Base-by-base conservation (phyloP, 164 flowering plant species). In the Malania oleifera region DNA sequence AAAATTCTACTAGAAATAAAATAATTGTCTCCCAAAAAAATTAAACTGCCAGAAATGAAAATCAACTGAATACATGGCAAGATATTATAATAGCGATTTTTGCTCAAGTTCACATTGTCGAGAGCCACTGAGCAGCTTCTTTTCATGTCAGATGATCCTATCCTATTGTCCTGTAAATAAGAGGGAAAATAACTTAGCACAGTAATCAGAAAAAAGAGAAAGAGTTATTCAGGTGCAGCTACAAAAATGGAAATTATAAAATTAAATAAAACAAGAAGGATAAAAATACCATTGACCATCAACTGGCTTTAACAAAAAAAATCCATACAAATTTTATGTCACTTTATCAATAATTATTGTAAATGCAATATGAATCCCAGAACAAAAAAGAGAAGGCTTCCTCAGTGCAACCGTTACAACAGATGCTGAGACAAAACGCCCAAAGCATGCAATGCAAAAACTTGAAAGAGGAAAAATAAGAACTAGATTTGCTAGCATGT, bases 1-100 rank as follows among this genome's bases (percentile, higher is more conserved):
- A n/a, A 15, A 57, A 7, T 34, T 19, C 9, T 27, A 4, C 7
- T 13, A 22, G 11, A 48, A 49, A 28, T 29, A 14, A n/a, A 15
- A 27, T 23, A 19, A 35, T 17, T 17, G 20, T 14, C 25, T 40
- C 47, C 31, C 29, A 37, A 51, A 53, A 25, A 55, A 38, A 31
- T 46, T 37, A 15, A 39, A 44, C 19, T 18, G 17, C 20, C 17
- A 25, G 12, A 37, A 54, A 47, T 15, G 8, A 39, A 10, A 18
- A 27, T 15, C 5, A 26, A 22, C 45, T 24, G 35, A 31, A 53
- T 79, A 87, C 97, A 91, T 66, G 97, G 93, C 50, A 91, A 6
- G 52, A 87, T 77, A 75, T 91, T 87, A 6, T 69, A 60, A 61
- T 87, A 87, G 24, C 97, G 91, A 52, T 91, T 91, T 63, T 91